Conservation (phyloP, 345 rosid genomes). For the Fremontodendron californicum region DNA sequence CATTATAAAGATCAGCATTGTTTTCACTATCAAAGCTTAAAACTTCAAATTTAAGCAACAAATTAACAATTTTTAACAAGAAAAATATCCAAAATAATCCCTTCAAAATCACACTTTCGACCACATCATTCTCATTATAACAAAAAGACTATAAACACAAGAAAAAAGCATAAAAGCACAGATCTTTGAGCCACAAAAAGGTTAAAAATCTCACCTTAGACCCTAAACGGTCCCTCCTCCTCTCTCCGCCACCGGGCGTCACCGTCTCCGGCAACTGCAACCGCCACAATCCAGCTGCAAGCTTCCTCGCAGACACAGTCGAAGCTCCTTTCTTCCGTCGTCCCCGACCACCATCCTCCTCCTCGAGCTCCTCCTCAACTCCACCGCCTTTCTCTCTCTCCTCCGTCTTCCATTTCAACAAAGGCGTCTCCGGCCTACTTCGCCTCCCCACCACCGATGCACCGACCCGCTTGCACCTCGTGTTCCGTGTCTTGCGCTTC, state of each 20-base stretch:
- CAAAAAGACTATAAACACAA: not conserved
- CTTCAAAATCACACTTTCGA: constrained; percentile 15
- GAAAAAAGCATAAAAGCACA: not conserved
- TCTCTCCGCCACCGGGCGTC: constrained; percentile 28
- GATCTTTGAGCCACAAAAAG: not conserved
- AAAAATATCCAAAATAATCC: not conserved
- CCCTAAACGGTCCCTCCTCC: constrained; percentile 49
- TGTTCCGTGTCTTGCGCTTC: constrained; percentile 46
- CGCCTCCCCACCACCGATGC: constrained; percentile 42
- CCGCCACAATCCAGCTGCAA: constrained; percentile 88
- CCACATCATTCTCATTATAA: constrained; percentile 12
- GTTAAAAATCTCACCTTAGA: constrained; percentile 44
- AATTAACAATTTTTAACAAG: not conserved
- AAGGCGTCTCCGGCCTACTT: constrained; percentile 77
- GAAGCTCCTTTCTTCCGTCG: constrained; percentile 28
- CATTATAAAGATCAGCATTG: constrained; percentile 18
- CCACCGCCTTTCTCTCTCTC: constrained; percentile 31
- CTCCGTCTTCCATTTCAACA: constrained; percentile 73
- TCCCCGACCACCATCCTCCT: constrained; percentile 29
- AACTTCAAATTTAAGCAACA: constrained; percentile 23
- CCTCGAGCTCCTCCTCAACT: constrained; percentile 36
- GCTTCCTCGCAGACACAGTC: constrained; percentile 72
- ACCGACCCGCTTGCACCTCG: constrained; percentile 42
- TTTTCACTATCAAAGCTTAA: not conserved
- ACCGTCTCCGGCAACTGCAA: constrained; percentile 55